These are phyloP conservation scores for Cladobotryum mycophilum DNA, from an alignment of 2,329 filamentous ascomycete species.

Conservation along the genomic window DNA sequence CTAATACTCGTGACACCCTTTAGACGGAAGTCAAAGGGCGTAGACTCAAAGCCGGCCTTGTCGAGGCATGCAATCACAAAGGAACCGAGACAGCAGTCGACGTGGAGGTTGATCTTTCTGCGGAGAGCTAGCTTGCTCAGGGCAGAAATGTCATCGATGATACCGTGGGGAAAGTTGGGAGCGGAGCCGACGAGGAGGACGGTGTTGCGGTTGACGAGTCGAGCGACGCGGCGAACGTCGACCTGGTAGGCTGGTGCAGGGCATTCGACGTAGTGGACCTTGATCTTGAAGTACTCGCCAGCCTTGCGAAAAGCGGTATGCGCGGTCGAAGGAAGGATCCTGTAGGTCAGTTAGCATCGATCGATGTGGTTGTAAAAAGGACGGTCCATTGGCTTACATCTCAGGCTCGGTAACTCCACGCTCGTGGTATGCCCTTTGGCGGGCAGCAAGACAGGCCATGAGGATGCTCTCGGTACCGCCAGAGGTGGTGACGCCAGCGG, in stretches of 20 bases:
- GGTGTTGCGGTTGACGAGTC: constrained; percentile 91
- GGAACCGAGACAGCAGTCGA: constrained; percentile 95
- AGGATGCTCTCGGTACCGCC: constrained; percentile 95
- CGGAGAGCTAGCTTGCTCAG: constrained; percentile 77
- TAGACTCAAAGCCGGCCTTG: constrained; percentile 84
- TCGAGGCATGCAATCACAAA: constrained; percentile 91
- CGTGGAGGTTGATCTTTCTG: constrained; percentile 80
- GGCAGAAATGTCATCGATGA: constrained; percentile 87
- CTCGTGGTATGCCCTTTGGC: constrained; percentile 82
- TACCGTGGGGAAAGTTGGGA: constrained; percentile 96
- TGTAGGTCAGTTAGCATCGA: constrained; percentile 25
- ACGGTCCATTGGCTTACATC: constrained; percentile 62
- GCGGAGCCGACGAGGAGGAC: constrained; percentile 88
- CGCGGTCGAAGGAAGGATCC: constrained; percentile 88
- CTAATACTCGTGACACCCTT: constrained; percentile 93
- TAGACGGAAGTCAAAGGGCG: constrained; percentile 87
- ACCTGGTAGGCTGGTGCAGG: constrained; percentile 83
- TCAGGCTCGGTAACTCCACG: constrained; percentile 87
- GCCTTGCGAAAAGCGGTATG: constrained; percentile 98
- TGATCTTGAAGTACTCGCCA: constrained; percentile 93
- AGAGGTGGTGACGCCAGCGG: constrained; percentile 81
- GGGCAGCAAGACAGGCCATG: constrained; percentile 86
- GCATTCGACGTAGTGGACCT: constrained; percentile 80
- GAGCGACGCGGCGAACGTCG: constrained; percentile 67
- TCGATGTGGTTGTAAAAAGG: background rate